Evolutionary conservation across 1,284 basidiomycete genomes (phyloP), one percentile per base, ranked within the genome.

Genomic region (Mycena citricolor): DNA sequence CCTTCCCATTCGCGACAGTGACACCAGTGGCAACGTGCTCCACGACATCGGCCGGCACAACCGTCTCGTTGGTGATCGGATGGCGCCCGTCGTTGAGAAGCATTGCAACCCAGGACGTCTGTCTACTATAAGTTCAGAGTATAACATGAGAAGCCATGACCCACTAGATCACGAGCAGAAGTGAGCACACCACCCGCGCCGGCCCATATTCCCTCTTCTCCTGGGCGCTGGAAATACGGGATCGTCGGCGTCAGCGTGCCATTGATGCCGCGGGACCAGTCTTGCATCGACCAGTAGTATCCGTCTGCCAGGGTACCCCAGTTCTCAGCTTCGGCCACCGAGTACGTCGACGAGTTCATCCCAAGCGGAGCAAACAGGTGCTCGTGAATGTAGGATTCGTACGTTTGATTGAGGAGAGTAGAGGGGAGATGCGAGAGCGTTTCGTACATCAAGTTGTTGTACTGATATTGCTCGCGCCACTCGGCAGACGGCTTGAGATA

Each of bases 261-360:
- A 14, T 57, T 62, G 14, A 51, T 42, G 6, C 57, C 58, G 4
- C 44, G 38, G 5, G 57, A 58, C 11, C 57, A 42, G 43, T 70
- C 61, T 7, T 61, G 54, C 54, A 62, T 57, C 21, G 55, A 57
- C 43, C 60, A 59, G 22, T 61, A 57, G 37, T 62, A 64, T 1
- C 68, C 69, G 33, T 73, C 61, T 0, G 70, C 70, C 5, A 72
- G 44, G 1, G 58, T 62, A 5, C 57, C 53, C 2, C 62, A 57
- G 4, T 52, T 48, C 6, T 54, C 41, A 0, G 64, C 63, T 29
- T 61, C 55, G 5, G 56, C 57, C 0, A 58, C 49, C 13, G 60
- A 64, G 49, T 64, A 69, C 1, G 67, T 68, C 8, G 68, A 63
- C 0, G 60, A 55, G 7, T 58, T 57, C 65, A 71, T 64, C 12